phyloP scores from a whole-genome alignment of 768 basidiomycete genomes.

The Fistulinella prunicolor region DNA sequence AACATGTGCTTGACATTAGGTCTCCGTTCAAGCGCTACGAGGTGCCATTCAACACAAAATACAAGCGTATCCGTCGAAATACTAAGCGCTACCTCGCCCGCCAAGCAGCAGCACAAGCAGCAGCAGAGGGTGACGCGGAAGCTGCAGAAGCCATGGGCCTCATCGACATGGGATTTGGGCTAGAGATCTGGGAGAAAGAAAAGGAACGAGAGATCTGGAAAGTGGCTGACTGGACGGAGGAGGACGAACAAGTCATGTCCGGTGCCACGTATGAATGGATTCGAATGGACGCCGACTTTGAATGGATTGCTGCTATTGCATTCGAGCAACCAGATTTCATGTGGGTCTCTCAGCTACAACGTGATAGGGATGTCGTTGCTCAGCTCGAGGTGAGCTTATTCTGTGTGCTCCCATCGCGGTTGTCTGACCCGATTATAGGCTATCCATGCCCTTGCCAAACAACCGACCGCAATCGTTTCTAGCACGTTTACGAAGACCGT shows the following conservation, averaged over 20 bases:
- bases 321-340: constrained; percentile 98
- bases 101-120: constrained; percentile 89
- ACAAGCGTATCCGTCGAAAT: constrained; percentile 92
- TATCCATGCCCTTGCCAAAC: constrained; percentile 79
- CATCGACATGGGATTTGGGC: constrained; percentile 90
- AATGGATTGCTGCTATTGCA: constrained; percentile 92
- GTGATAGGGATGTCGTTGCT: constrained; percentile 95
- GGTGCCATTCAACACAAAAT: constrained; percentile 97
- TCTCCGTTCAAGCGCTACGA: constrained; percentile 90
- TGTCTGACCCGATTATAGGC: constrained; percentile 55
- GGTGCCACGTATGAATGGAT: constrained; percentile 99
- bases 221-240: constrained; percentile 97
- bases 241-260: constrained; percentile 90
- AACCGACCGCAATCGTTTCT: constrained; percentile 81
- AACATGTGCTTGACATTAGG: constrained; percentile 93
- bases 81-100: constrained; percentile 95
- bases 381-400: constrained; percentile 79
- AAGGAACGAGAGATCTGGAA: constrained; percentile 92
- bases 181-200: constrained; percentile 96
- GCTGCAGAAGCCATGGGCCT: constrained; percentile 92
- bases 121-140: constrained; percentile 88
- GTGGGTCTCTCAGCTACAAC: constrained; percentile 96
- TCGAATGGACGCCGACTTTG: constrained; percentile 96
- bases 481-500: constrained; percentile 92
- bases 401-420: not conserved